Percentiles rank a stretch among this genome's conserved stretches.
Evolutionary conservation across 139 green algal species (phyloP).

Genomic region (Chlorella ohadii): DNA sequence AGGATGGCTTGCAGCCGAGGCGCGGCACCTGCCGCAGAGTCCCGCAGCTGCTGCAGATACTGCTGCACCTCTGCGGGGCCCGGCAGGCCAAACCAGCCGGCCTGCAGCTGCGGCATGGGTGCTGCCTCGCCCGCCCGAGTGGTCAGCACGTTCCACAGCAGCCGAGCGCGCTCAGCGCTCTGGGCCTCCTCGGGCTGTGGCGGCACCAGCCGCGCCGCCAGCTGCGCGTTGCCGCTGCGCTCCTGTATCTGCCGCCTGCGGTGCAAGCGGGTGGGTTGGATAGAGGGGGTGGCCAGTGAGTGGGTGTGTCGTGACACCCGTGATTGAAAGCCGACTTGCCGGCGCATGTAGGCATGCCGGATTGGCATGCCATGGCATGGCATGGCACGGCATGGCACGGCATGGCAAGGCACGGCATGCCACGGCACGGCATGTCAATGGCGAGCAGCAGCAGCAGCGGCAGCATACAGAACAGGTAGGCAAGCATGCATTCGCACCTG

Average conservation of each 20-base stretch:
- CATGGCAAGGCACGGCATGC: no score
- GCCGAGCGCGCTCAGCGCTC: constrained; percentile 46
- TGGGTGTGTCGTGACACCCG: no score
- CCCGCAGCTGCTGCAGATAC: constrained; percentile 49
- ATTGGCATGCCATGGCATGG: no score
- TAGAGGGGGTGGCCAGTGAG: no score
- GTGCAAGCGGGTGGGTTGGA: no score
- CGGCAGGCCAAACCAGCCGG: constrained; percentile 17
- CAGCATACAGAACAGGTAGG: no score
- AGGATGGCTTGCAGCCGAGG: constrained; percentile 60
- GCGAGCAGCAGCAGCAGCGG: no score
- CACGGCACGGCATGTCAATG: no score
- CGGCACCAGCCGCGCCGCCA: constrained; percentile 68
- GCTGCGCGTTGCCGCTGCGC: constrained; percentile 40
- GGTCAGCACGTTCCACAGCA: constrained; percentile 53
- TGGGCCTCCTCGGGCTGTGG: constrained; percentile 58
- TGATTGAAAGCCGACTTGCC: no score
- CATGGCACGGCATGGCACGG: no score
- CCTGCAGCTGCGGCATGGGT: constrained; percentile 22
- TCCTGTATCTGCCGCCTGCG: constrained; percentile 23
- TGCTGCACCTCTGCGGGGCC: constrained; percentile 50
- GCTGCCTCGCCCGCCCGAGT: constrained; percentile 2
- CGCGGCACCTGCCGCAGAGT: background rate
- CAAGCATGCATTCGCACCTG: background rate
- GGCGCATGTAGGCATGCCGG: no score